These are phyloP conservation scores for Coprinellus micaceus DNA, from an alignment of 768 basidiomycete species.

Conservation along the genomic window DNA sequence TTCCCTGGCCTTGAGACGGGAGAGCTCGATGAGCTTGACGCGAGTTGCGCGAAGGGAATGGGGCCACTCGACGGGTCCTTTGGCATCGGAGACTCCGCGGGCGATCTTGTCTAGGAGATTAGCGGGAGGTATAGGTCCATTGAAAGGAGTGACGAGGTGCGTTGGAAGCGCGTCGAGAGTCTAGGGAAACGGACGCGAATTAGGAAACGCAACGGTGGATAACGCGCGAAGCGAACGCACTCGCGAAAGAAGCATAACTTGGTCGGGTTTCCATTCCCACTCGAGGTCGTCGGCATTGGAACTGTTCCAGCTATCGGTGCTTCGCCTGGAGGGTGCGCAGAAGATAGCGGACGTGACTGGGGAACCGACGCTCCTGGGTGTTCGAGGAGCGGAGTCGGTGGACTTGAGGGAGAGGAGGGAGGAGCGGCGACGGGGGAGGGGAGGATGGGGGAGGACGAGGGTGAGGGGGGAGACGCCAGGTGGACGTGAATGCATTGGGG, in stretches of 20 bases:
- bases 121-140: conserved; percentile 77
- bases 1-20: conserved; percentile 63
- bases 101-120: conserved; percentile 87
- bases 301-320: conserved; percentile 83
- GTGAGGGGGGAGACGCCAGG: conserved; percentile 52
- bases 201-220: conserved; percentile 9
- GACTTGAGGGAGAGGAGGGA: conserved; percentile 46
- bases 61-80: conserved; percentile 77
- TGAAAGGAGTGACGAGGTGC: conserved; percentile 84
- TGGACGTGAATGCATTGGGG: conserved; percentile 49
- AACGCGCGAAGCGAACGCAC: conserved; percentile 35
- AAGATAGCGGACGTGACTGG: conserved; percentile 52
- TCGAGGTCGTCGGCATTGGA: conserved; percentile 68
- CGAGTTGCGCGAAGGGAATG: conserved; percentile 81
- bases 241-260: conserved; percentile 61
- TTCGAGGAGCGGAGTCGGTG: conserved; percentile 44
- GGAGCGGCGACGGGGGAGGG: conserved; percentile 46
- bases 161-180: conserved; percentile 80
- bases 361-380: conserved; percentile 56
- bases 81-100: conserved; percentile 68
- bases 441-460: conserved; percentile 61
- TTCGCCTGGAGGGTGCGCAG: conserved; percentile 47
- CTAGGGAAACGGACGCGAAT: conserved; percentile 31
- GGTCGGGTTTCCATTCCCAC: conserved; percentile 73
- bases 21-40: conserved; percentile 75